Evolutionary conservation across 805 yeast genomes (phyloP), one percentile per base, ranked within the genome.

Genomic region (Candida orba): DNA sequence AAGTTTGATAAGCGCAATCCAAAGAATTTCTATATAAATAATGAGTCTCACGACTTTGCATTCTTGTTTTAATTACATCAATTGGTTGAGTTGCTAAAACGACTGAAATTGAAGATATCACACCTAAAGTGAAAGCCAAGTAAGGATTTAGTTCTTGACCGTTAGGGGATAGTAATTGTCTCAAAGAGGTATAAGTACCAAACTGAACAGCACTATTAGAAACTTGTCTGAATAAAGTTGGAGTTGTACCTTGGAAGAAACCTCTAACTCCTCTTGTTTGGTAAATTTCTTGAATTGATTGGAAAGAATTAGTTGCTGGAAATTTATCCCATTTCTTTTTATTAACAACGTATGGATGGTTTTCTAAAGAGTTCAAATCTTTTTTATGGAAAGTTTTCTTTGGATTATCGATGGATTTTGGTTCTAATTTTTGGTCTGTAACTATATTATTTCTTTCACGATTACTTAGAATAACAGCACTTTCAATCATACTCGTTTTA

Each of bases 81-180:
- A 90, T 67, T 0, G 97, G 97, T 64, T 88, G 98, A 1, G 96
- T 90, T 0, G 76, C 67, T 0, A 76, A 78, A 20, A 87, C 84
- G 25, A 86, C 95, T 0, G 88, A 83, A 4, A 75, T 63, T 0
- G 93, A 79, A 3, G 95, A 78, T 2, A 77, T 68, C 10, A 81
- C 64, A 6, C 93, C 88, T 9, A 79, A 45, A 1, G 56, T 62
- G 45, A 59, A 59, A 1, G 68, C 60, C 13, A 65, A 46, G 37
- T 62, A 55, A 35, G 63, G 59, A 44, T 64, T 60, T 54, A 68
- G 37, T 54, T 64, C 69, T 37, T 56, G 55, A 34, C 58, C 60
- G 12, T 64, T 79, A 1, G 86, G 86, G 36, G 76, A 77, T 17
- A 82, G 58, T 37, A 79, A 53, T 58, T 89, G 96, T 54, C 84